These are phyloP conservation scores for Paragyromitra xinjiangensis DNA, from an alignment of 495 filamentous ascomycete genomes.

Conservation along the genomic window DNA sequence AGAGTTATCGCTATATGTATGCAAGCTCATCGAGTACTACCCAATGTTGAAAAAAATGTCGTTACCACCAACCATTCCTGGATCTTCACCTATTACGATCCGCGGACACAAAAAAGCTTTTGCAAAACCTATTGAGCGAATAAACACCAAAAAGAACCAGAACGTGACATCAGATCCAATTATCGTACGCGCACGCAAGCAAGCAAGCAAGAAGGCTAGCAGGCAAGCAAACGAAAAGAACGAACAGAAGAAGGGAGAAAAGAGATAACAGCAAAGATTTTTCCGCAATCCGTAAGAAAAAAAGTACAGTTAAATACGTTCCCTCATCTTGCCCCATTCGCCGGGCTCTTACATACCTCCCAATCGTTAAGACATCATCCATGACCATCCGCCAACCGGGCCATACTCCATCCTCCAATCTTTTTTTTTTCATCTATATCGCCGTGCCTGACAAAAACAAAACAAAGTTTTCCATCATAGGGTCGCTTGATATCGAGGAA, in stretches of 20 bases:
- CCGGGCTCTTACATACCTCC: not conserved
- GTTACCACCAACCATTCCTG: constrained; percentile 13
- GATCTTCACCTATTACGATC: not conserved
- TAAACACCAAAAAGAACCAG: constrained; percentile 30
- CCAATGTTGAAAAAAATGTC: constrained; percentile 1
- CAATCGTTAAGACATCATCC: constrained; percentile 11
- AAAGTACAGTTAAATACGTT: constrained; percentile 38
- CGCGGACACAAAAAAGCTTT: constrained; percentile 8
- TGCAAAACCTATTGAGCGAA: not conserved
- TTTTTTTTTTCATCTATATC: constrained; percentile 50
- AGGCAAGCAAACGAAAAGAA: constrained; percentile 28
- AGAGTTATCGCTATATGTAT: not conserved
- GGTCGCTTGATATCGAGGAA: constrained; percentile 33
- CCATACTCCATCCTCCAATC: constrained; percentile 26
- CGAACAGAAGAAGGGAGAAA: constrained; percentile 13
- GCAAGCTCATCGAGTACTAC: constrained; percentile 11
- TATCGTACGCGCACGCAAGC: constrained; percentile 31
- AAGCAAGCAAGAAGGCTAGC: constrained; percentile 11
- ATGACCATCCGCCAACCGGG: constrained; percentile 4
- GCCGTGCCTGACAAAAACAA: constrained; percentile 11
- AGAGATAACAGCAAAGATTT: constrained; percentile 27
- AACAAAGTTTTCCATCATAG: constrained; percentile 34
- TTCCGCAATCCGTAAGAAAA: constrained; percentile 32
- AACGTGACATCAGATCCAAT: constrained; percentile 31
- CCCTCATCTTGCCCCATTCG: not conserved